Conservation (phyloP, 495 filamentous ascomycete species). For the Penicillium angulare region DNA sequence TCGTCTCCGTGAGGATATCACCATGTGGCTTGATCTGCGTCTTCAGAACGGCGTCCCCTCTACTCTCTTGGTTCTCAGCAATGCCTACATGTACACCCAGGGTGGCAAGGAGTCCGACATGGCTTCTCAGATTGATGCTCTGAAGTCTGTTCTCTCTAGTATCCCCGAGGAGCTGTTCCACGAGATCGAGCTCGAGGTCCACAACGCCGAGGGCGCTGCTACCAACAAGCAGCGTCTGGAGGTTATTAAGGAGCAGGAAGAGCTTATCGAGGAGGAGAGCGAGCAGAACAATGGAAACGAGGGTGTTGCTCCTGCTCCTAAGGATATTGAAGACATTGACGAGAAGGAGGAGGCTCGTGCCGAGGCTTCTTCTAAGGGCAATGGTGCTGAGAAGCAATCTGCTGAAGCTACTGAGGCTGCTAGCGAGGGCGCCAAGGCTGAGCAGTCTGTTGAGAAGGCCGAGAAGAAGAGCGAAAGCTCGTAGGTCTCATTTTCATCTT, state of each 20-base stretch:
- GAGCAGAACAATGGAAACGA: conserved; percentile 79
- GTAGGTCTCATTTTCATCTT: conserved; percentile 20
- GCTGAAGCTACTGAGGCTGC: conserved; percentile 44
- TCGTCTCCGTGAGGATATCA: conserved; percentile 83
- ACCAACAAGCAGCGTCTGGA: conserved; percentile 99
- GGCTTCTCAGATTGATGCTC: conserved; percentile 86
- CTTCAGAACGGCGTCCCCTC: conserved; percentile 91
- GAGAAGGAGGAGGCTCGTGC: conserved; percentile 57
- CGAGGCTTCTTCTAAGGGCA: conserved; percentile 17
- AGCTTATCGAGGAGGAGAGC: conserved; percentile 96
- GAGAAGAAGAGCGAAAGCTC: conserved; percentile 26
- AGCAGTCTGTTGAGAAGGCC: conserved; percentile 32
- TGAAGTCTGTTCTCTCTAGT: conserved; percentile 85
- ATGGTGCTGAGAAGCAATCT: conserved; percentile 28
- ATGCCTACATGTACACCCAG: conserved; percentile 92
- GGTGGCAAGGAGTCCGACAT: conserved; percentile 82
- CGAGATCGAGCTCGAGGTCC: conserved; percentile 98
- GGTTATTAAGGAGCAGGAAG: conserved; percentile 97
- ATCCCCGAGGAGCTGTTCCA: conserved; percentile 99
- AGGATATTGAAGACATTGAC: conserved; percentile 82
- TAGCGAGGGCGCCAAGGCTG: conserved; percentile 38
- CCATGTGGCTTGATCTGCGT: conserved; percentile 92
- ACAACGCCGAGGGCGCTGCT: conserved; percentile 93
- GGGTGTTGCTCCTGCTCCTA: conserved; percentile 52
- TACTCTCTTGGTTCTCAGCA: conserved; percentile 92